Conservation (phyloP, 139 green algal genomes). For the Tetradesmus obliquus region DNA sequence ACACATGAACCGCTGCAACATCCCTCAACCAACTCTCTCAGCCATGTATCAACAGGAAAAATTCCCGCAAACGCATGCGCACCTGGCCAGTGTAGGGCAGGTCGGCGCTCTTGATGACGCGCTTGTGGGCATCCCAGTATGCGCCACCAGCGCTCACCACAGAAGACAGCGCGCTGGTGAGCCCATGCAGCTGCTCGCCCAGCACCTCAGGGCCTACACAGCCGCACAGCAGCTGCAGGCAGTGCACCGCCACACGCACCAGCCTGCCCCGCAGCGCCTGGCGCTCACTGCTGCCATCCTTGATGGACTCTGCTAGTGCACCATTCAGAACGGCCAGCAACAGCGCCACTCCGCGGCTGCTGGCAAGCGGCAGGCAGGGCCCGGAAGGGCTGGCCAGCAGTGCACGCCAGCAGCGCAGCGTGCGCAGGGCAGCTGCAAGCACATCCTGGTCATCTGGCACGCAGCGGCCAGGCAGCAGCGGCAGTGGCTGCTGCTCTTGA, state of each 20-base stretch:
- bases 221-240: conserved; percentile 39
- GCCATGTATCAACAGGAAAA: no score
- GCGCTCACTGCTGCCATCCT: conserved; percentile 18
- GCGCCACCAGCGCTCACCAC: background rate
- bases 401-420: conserved; percentile 35
- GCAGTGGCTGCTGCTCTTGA: background rate
- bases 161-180: background rate
- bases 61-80: background rate
- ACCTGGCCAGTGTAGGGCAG: conserved; percentile 47
- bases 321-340: conserved; percentile 5
- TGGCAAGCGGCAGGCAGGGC: background rate
- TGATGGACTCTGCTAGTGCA: conserved; percentile 7
- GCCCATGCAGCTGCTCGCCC: conserved; percentile 1
- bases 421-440: conserved; percentile 16
- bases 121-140: conserved; percentile 36
- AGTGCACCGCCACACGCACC: conserved; percentile 30
- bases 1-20: background rate
- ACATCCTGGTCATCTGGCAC: conserved; percentile 10
- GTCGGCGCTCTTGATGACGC: conserved; percentile 10
- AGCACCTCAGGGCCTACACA: conserved; percentile 6
- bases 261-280: conserved; percentile 11
- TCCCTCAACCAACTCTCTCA: background rate
- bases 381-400: conserved; percentile 2
- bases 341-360: background rate
- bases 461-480: conserved; percentile 37